Base-by-base conservation (phyloP, 345 rosid genomes). In the Arabidopsis suecica region DNA sequence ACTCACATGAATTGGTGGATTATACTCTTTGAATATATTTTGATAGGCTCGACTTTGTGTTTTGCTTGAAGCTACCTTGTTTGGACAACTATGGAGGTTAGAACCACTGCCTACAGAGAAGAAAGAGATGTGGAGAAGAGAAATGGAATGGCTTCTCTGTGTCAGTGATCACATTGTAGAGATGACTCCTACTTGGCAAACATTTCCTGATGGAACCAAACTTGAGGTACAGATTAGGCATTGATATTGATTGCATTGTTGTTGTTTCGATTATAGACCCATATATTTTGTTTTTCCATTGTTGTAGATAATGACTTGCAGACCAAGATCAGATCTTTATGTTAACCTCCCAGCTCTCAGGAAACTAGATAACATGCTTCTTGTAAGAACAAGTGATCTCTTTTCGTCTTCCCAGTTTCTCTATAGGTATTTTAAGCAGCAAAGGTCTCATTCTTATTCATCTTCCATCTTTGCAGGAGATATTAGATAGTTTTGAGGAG, bases 1-100 rank as follows among this genome's bases (percentile, higher is more conserved):
- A 23, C 11, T 48, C 44, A 71, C 5, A 23, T 45, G 48, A n/a
- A 3, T 56, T 63, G 18, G 22, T 25, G 49, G 61, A 30, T 49
- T 7, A 22, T n/a, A 5, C 41, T 55, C 33, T 42, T n/a, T 40
- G 9, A 9, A 22, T 16, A 68, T 40, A 51, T 61, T 55, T 34
- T 59, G 10, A 32, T 23, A n/a, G 13, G 22, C 25, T 48, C 70
- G 54, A 12, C 8, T 76, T 68, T 67, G 48, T 69, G 23, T 44
- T 63, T 53, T 53, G 13, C 20, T 78, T 54, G 34, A 18, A 96
- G 98, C 99, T 57, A 89, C 97, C 16, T 72, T 96, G 76, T 96
- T 93, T 77, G 99, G 99, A 30, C 97, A 96, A 82, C 89, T 91
- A 14, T 96, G 98, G 99, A 93, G 97, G 83, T 77, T 96, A 67